Evolutionary conservation across 2,329 filamentous ascomycete species (phyloP), one percentile per base, ranked within the genome.

Genomic region (Furcasterigmium sp.): DNA sequence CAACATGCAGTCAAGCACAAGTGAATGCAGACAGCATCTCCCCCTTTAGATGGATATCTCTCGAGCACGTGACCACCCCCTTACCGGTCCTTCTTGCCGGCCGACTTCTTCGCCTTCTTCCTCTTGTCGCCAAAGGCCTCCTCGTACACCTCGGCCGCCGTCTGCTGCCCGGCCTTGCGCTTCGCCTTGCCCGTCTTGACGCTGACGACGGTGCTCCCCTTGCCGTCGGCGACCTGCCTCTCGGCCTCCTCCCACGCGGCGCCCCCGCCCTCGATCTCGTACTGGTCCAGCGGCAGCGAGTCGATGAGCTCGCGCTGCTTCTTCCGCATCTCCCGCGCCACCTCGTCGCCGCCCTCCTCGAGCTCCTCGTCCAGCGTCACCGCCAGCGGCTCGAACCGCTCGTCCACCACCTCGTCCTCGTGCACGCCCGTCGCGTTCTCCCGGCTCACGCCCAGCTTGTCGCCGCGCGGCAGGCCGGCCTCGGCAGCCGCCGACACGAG

Each of bases 281-380:
- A 85, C 53, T 87, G 84, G 56, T 95, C 89, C 41, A 97, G 73
- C 36, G 91, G 91, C 48, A 97, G 70, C 49, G 90, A 85, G 69
- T 96, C 87, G 56, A 97, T 95, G 51, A 97, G 72, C 53, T 88
- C 87, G 55, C 85, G 82, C 64, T 95, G 88, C 66, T 91, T 87
- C 63, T 87, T 82, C 53, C 79, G 80, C 56, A 95, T 69, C 46
- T 80, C 81, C 38, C 72, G 73, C 48, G 89, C 65, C 20, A 87
- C 81, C 62, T 93, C 84, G 47, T 91, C 81, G 2, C 85, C 90
- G 14, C 83, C 91, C 58, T 93, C 87, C 43, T 84, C 84, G 15
- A 97, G 73, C 63, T 97, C 93, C 9, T 93, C 87, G 23, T 89
- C 80, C 7, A 96, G 69, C 6, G 76, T 74, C 36, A 76, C 78